Percentiles rank a stretch among this genome's conserved stretches.
These are phyloP conservation scores for Tolypocladium capitatum DNA, from an alignment of 2,329 filamentous ascomycete species.

Conservation along the genomic window DNA sequence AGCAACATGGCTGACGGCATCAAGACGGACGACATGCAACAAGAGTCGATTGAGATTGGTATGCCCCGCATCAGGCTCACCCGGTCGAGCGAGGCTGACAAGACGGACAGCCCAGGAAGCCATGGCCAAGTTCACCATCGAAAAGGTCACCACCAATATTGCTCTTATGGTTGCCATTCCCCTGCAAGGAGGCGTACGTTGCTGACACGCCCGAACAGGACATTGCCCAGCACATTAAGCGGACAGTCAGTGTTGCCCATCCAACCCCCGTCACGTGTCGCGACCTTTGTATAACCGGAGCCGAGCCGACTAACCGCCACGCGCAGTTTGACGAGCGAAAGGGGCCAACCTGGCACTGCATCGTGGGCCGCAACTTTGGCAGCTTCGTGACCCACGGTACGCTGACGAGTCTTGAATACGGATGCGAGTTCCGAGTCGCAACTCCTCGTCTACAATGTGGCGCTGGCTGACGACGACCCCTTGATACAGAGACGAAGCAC, in stretches of 20 bases:
- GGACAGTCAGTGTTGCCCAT: conserved; percentile 47
- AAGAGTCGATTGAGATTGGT: conserved; percentile 93
- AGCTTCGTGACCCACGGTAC: conserved; percentile 96
- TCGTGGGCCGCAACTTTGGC: conserved; percentile 95
- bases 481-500: conserved; percentile 77
- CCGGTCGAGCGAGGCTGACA: conserved; percentile 11
- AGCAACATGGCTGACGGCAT: conserved; percentile 14
- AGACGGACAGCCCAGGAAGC: conserved; percentile 41
- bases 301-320: background rate
- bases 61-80: conserved; percentile 26
- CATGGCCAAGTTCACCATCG: conserved; percentile 49
- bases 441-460: background rate
- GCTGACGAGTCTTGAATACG: conserved; percentile 11
- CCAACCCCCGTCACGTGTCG: background rate
- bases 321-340: conserved; percentile 86
- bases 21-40: conserved; percentile 93
- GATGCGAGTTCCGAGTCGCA: background rate
- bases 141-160: conserved; percentile 33
- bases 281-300: background rate
- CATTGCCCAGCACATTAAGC: conserved; percentile 92
- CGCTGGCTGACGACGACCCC: background rate
- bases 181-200: conserved; percentile 1
- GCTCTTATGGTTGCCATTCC: background rate
- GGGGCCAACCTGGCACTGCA: conserved; percentile 98
- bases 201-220: conserved; percentile 44